Evolutionary conservation across 2,329 filamentous ascomycete genomes (phyloP).

Genomic region (Aspergillus flavus): DNA sequence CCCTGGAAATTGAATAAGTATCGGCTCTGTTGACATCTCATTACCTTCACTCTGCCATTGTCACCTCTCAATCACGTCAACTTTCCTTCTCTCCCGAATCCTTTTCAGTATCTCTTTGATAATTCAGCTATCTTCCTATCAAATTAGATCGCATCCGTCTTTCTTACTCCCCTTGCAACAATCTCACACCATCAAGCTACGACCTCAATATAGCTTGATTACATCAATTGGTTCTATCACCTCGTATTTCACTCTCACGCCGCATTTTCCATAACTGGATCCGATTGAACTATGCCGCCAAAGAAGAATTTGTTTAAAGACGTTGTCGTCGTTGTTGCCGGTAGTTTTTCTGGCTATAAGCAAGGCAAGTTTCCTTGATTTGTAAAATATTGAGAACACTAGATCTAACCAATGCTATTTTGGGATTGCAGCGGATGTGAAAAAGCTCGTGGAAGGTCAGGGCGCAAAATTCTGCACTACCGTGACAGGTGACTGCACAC

Average conservation of each 20-base stretch:
- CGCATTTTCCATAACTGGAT: not conserved
- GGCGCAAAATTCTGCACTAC: conserved; percentile 38
- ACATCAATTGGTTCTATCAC: not conserved
- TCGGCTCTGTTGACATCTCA: not conserved
- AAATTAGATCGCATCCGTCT: not conserved
- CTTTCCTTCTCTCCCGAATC: not conserved
- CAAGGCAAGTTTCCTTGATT: conserved; percentile 45
- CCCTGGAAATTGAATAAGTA: not conserved
- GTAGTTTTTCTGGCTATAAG: conserved; percentile 58
- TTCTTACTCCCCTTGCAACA: not conserved
- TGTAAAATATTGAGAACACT: not conserved
- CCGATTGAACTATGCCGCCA: not conserved
- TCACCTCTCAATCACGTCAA: not conserved
- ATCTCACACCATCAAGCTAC: not conserved
- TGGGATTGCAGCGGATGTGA: conserved; percentile 10
- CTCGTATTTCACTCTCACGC: too few relatives aligned
- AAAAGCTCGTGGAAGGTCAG: conserved; percentile 33
- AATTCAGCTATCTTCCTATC: too few relatives aligned
- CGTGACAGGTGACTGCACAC: conserved; percentile 38
- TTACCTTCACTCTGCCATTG: not conserved
- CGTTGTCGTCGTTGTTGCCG: conserved; percentile 58
- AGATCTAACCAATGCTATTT: conserved; percentile 10
- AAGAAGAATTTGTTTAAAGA: conserved; percentile 28
- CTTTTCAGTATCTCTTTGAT: not conserved
- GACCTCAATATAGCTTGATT: not conserved